These are phyloP conservation scores for Stentor coeruleus DNA, from an alignment of 73 alveolate genomes.

Conservation along the genomic window DNA sequence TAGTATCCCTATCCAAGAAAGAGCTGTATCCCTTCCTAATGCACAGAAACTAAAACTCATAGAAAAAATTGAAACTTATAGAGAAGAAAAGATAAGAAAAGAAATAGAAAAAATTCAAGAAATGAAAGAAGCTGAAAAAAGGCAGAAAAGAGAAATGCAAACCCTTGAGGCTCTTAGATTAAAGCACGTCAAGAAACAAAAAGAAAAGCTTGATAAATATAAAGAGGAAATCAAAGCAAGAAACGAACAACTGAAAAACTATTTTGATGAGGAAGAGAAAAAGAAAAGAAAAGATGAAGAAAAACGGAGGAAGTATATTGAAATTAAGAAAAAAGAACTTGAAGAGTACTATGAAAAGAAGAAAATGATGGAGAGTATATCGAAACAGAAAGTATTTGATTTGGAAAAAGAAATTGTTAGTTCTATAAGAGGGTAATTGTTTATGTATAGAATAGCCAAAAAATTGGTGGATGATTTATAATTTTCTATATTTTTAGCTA, in stretches of 20 bases:
- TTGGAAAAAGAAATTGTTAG: conserved; percentile 4
- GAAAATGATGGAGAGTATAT: not conserved
- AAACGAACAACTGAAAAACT: not conserved
- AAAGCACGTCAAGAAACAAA: not conserved
- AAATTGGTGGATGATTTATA: too few relatives aligned
- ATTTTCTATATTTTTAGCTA: too few relatives aligned
- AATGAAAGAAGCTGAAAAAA: not conserved
- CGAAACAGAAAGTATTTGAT: not conserved
- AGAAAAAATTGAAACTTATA: conserved; percentile 21
- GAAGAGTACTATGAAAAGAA: conserved; percentile 3
- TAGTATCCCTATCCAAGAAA: not conserved
- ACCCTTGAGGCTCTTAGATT: not conserved
- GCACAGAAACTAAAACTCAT: conserved; percentile 7
- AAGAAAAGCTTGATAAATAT: not conserved
- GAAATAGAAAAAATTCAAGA: conserved; percentile 5
- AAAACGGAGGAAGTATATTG: conserved; percentile 9
- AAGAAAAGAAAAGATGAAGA: conserved; percentile 11
- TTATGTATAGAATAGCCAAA: too few relatives aligned
- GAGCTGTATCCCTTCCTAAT: conserved; percentile 6
- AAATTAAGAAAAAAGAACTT: not conserved
- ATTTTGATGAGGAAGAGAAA: not conserved
- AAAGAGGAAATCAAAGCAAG: not conserved
- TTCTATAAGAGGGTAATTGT: not conserved
- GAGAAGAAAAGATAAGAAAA: conserved; percentile 17
- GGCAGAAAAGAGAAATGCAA: not conserved